These are phyloP conservation scores for Arbutus unedo DNA, from an alignment of 148 eudicot species.

Conservation along the genomic window DNA sequence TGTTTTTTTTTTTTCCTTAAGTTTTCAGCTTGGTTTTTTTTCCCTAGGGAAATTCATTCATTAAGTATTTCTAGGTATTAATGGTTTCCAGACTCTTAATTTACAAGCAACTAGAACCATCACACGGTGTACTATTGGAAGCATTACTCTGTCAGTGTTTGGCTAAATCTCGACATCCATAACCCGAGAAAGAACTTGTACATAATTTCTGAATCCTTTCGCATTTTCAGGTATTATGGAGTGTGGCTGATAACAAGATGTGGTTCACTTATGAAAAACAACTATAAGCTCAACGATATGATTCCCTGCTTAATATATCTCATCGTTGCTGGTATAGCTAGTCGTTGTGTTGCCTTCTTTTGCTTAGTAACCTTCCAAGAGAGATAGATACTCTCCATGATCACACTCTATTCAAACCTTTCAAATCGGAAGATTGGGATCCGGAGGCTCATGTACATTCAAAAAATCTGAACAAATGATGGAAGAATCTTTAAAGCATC, in stretches of 20 bases:
- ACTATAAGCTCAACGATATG: constrained; percentile 59
- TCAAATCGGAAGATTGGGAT: neutral
- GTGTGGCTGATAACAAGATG: constrained; percentile 90
- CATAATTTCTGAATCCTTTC: neutral
- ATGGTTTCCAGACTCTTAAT: no score
- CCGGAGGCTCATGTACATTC: neutral
- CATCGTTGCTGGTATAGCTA: constrained; percentile 37
- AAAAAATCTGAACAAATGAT: neutral
- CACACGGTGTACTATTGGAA: neutral
- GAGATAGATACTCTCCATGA: constrained; percentile 34
- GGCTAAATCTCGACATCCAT: neutral
- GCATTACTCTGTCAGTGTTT: constrained; percentile 1
- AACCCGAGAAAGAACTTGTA: neutral
- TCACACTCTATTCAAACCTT: neutral
- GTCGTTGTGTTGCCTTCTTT: constrained; percentile 62
- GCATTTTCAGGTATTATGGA: constrained; percentile 59
- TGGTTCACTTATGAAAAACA: constrained; percentile 48
- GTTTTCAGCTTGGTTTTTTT: no score
- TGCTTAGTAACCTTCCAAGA: constrained; percentile 66
- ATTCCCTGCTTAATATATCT: constrained; percentile 43
- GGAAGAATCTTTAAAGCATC: neutral
- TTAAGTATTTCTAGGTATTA: no score
- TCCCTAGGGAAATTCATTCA: no score
- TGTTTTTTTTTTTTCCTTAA: no score
- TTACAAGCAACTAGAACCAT: no score